Base-by-base conservation (phyloP, 2,329 filamentous ascomycete species). In the Acrodontium crateriforme region DNA sequence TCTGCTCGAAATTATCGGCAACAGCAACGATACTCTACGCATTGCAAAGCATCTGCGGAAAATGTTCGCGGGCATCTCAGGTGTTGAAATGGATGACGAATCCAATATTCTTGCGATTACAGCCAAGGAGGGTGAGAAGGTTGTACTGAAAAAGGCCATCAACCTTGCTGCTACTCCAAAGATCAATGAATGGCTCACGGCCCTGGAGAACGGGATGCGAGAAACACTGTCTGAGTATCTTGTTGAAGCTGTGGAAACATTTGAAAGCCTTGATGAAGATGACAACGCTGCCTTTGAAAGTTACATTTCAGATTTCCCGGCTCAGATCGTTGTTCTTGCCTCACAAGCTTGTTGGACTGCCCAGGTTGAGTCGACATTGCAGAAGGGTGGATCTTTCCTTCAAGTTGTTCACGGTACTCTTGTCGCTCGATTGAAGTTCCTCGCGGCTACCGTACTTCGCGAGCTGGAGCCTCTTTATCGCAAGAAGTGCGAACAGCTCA, bases 31-130 rank as follows among this genome's bases (percentile, higher is more conserved):
- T 49, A 93, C 87, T 7, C 62, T 89, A 35, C 84, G 89, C 30
- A 91, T 98, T 41, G 83, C 89, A 21, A 98, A 98, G 55, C 91
- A 99, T 61, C 84, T 99, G 64, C 87, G 92, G 55, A 99, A 99
- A 65, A 99, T 99, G 89, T 99, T 99, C 63, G 89, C 91, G 38
- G 89, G 89, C 37, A 67, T 98, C 25, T 87, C 78, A 4, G 89
- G 89, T 3, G 69, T 98, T 18, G 65, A 85, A 22, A 87, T 94
- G 64, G 83, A 92, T 41, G 84, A 95, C 30, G 81, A 94, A 44
- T 15, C 20, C 9, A 74, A 82, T 37, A 95, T 99, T 38, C 77
- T 78, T 15, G 87, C 84, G 5, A 87, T 95, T 46, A 89, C 79
- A 2, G 98, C 89, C 0, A 94, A 93, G 50, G 91, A 99, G 56